Evolutionary conservation across 495 filamentous ascomycete genomes (phyloP).

Genomic region (Podospora sp.): DNA sequence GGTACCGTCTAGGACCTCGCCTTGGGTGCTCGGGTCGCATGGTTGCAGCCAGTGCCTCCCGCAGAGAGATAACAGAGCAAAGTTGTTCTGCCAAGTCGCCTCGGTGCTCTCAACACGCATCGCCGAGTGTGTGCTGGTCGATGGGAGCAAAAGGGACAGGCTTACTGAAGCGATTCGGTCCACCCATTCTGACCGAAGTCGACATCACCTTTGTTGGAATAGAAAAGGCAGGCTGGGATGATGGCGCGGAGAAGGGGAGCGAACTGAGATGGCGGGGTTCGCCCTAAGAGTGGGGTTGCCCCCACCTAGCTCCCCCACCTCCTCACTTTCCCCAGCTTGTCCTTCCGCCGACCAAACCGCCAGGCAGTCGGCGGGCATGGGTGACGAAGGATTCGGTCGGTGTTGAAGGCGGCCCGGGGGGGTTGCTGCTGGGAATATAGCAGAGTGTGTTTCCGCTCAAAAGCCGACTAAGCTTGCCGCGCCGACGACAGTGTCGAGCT

Average conservation of each 20-base stretch:
- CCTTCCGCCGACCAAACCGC: too few species aligned
- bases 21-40: neutral
- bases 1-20: neutral
- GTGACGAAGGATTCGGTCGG: too few species aligned
- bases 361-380: too few species aligned
- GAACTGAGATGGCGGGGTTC: neutral
- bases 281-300: neutral
- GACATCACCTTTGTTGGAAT: too few species aligned
- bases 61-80: neutral
- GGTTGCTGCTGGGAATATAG: too few species aligned
- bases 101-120: neutral
- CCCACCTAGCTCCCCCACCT: neutral
- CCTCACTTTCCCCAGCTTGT: neutral
- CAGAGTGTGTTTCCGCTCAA: too few species aligned
- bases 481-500: too few species aligned
- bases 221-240: neutral
- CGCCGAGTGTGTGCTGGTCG: too few species aligned
- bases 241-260: neutral
- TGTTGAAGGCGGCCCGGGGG: too few species aligned
- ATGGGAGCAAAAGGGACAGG: too few species aligned
- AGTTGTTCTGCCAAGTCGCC: neutral
- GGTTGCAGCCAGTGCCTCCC: conserved; percentile 1
- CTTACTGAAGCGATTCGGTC: neutral
- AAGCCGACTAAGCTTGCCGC: too few species aligned
- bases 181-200: too few species aligned